phyloP scores from a whole-genome alignment of 257 asterid genomes.

The Echium plantagineum region DNA sequence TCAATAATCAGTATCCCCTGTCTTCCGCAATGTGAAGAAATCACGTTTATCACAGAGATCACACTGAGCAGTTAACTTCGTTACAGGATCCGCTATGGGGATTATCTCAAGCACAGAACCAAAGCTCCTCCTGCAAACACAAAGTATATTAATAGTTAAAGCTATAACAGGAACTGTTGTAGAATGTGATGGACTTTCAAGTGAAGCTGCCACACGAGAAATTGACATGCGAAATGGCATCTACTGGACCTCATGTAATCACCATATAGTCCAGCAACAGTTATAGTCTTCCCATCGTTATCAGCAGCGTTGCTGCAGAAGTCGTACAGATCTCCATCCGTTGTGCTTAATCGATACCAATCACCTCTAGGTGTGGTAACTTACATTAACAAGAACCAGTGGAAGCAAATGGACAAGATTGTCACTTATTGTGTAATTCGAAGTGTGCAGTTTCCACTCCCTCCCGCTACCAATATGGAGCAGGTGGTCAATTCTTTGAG shows the following conservation, averaged over 20 bases:
- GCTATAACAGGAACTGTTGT: not conserved
- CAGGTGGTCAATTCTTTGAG: too few species aligned
- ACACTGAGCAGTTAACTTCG: slow-evolving; percentile 66
- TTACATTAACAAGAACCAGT: slow-evolving; percentile 1
- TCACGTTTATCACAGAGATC: slow-evolving; percentile 72
- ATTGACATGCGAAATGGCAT: not conserved
- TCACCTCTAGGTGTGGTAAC: slow-evolving; percentile 48
- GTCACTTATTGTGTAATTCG: too few species aligned
- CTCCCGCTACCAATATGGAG: too few species aligned
- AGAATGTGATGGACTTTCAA: not conserved
- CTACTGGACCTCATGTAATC: slow-evolving; percentile 61
- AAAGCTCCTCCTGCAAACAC: slow-evolving; percentile 57
- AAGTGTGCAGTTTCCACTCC: too few species aligned
- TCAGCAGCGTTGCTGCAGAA: slow-evolving; percentile 89
- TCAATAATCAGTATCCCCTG: slow-evolving; percentile 47
- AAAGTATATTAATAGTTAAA: not conserved
- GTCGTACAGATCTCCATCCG: slow-evolving; percentile 73
- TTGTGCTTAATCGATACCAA: slow-evolving; percentile 94
- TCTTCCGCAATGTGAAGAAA: slow-evolving; percentile 73
- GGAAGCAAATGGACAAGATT: too few species aligned
- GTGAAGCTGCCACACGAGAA: not conserved
- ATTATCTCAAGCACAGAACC: slow-evolving; percentile 75
- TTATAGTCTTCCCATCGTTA: slow-evolving; percentile 69
- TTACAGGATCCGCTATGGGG: slow-evolving; percentile 77
- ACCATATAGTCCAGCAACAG: slow-evolving; percentile 89